A percentile compares a stretch with the other conserved stretches of the same genome.
Evolutionary conservation across 2,329 filamentous ascomycete species (phyloP).

Genomic region (Colletotrichum cordylinicola): DNA sequence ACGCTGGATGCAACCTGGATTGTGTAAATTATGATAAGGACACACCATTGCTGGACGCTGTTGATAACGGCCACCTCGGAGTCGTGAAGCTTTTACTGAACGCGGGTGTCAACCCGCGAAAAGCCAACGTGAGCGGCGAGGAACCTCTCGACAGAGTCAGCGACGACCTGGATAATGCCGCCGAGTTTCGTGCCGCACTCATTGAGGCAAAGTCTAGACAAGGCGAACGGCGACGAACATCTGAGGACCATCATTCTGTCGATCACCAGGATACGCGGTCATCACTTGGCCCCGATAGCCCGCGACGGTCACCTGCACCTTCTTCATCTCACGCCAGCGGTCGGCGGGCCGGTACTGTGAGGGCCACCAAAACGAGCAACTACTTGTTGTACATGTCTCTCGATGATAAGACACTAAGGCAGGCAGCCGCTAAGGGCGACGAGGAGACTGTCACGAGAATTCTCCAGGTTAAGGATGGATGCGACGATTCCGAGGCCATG

Average conservation of each 20-base stretch:
- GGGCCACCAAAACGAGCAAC: slow-evolving; percentile 70
- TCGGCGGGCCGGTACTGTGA: slow-evolving; percentile 59
- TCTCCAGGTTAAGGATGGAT: slow-evolving; percentile 64
- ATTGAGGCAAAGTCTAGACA: slow-evolving; percentile 63
- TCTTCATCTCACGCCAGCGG: slow-evolving; percentile 40
- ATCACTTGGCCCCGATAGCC: slow-evolving; percentile 63
- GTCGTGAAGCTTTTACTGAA: slow-evolving; percentile 86
- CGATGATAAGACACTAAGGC: slow-evolving; percentile 65
- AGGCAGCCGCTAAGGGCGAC: slow-evolving; percentile 66
- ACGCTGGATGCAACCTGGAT: slow-evolving; percentile 84
- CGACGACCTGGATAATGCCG: slow-evolving; percentile 76
- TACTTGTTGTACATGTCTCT: slow-evolving; percentile 68
- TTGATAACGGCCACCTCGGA: slow-evolving; percentile 91
- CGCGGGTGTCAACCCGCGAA: slow-evolving; percentile 89
- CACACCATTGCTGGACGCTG: slow-evolving; percentile 92
- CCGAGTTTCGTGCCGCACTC: slow-evolving; percentile 76
- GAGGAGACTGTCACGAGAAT: slow-evolving; percentile 67
- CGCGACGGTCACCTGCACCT: slow-evolving; percentile 60
- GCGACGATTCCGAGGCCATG: slow-evolving; percentile 82
- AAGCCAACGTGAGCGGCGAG: slow-evolving; percentile 90
- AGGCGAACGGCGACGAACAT: slow-evolving; percentile 59
- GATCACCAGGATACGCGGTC: slow-evolving; percentile 54
- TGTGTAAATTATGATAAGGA: slow-evolving; percentile 83
- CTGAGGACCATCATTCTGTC: slow-evolving; percentile 61
- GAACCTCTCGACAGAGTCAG: slow-evolving; percentile 87